phyloP scores from a whole-genome alignment of 495 filamentous ascomycete species.

The Echria macrotheca region DNA sequence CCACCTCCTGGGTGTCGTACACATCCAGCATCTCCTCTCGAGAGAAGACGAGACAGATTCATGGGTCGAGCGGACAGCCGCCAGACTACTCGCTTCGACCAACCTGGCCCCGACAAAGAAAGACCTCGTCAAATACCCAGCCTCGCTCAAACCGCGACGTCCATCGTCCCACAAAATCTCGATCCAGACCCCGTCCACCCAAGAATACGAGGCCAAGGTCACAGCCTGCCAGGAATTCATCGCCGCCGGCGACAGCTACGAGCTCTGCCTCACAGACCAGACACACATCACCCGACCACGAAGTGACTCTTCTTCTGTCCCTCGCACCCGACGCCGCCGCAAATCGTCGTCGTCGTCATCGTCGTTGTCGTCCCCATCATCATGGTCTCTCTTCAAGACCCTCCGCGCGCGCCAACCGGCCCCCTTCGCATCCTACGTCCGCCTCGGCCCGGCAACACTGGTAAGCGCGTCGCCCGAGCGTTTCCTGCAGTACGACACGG shows the following conservation, averaged over 20 bases:
- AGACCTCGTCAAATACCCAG: background rate
- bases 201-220: constrained; percentile 60
- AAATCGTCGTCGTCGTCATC: background rate
- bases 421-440: constrained; percentile 78
- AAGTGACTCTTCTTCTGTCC: constrained; percentile 59
- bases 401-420: constrained; percentile 74
- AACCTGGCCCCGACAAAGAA: constrained; percentile 1
- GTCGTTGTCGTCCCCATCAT: constrained; percentile 16
- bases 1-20: constrained; percentile 53
- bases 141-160: constrained; percentile 1
- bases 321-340: constrained; percentile 49
- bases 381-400: constrained; percentile 67
- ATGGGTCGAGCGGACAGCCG: constrained; percentile 30
- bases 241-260: constrained; percentile 79
- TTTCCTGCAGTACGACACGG: constrained; percentile 68
- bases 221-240: constrained; percentile 66
- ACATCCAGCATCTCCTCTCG: constrained; percentile 57
- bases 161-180: constrained; percentile 19
- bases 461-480: constrained; percentile 87
- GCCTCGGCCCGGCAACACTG: constrained; percentile 63
- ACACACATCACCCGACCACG: constrained; percentile 50
- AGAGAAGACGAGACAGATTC: constrained; percentile 27
- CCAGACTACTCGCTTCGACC: constrained; percentile 25
- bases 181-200: constrained; percentile 43
- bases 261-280: constrained; percentile 81